Evolutionary conservation across 140 eudicot genomes (phyloP), one percentile per base, ranked within the genome.

Genomic region (Cichorium intybus): DNA sequence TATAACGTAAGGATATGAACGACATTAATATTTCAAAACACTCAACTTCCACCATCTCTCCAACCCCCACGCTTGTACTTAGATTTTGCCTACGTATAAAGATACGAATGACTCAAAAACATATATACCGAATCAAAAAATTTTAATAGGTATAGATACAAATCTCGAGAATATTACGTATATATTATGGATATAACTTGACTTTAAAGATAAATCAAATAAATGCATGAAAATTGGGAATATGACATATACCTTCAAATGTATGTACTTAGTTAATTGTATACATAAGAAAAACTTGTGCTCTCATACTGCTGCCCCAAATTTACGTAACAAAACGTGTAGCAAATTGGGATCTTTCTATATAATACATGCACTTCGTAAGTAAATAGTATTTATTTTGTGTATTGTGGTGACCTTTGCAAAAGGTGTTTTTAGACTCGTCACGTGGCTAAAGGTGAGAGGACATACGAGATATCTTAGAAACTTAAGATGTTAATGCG

Each of bases 31-130:
- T 33, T 65, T 56, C 54, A 46, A n/a, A 64, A 45, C 58, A 73
- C 41, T 56, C 79, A 73, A 73, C 79, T 48, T 65, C 79, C 61
- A 47, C 62, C 73, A 50, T 64, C 52, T 41, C 51, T 74, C 68
- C 79, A 66, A 74, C 73, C 62, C 33, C 79, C 69, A 74, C 46
- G 48, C 35, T 20, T 50, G 46, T 34, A 48, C 58, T 46, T 64
- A 56, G 56, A 49, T 48, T 56, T 34, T 53, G 51, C 65, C 48
- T 5, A 31, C 51, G 15, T 73, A 65, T 34, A 47, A 56, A 73
- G 73, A 64, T 74, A 34, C 52, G 62, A 73, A 56, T 73, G 73
- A 56, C 35, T 56, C 62, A 65, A 23, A 28, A 6, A 49, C 35
- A 62, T 18, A 62, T 72, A 71, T 28, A 50, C 20, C 53, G 17